Evolutionary conservation across 306 rosid species (phyloP).

Genomic region (Astragalus glycyphyllos): DNA sequence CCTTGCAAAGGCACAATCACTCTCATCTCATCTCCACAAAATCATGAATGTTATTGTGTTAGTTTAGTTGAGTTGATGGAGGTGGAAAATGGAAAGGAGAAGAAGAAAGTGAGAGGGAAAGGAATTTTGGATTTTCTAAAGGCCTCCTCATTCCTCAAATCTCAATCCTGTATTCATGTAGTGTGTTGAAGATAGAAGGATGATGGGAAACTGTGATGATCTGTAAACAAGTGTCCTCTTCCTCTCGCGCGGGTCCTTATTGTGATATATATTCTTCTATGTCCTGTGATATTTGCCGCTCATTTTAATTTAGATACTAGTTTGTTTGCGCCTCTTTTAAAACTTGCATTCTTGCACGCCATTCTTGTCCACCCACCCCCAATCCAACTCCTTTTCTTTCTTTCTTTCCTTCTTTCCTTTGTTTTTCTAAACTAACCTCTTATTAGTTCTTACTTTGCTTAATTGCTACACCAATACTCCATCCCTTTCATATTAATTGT

Average conservation of each 20-base stretch:
- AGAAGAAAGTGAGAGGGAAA: not conserved
- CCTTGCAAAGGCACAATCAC: slow-evolving; percentile 91
- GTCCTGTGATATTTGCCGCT: not conserved
- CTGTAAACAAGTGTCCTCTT: not conserved
- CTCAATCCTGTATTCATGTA: not conserved
- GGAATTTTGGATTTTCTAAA: no score
- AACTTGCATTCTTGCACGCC: not conserved
- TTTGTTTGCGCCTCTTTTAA: no score
- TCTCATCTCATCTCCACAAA: slow-evolving; percentile 56
- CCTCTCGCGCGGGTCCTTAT: not conserved
- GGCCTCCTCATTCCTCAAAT: not conserved
- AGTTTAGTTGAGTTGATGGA: not conserved
- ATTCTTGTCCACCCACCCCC: not conserved
- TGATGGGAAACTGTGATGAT: not conserved
- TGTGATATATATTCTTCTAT: no score
- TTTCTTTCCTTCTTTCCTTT: no score
- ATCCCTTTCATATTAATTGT: no score
- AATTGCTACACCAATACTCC: no score
- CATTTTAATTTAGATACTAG: not conserved
- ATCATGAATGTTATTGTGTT: not conserved
- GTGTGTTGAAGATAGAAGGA: not conserved
- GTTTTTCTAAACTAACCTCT: not conserved
- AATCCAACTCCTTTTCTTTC: not conserved
- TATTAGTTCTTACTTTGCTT: no score
- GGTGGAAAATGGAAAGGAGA: no score